Evolutionary conservation across 192 early-diverging fungal genomes (phyloP).

Genomic region (Diversispora epigaea): DNA sequence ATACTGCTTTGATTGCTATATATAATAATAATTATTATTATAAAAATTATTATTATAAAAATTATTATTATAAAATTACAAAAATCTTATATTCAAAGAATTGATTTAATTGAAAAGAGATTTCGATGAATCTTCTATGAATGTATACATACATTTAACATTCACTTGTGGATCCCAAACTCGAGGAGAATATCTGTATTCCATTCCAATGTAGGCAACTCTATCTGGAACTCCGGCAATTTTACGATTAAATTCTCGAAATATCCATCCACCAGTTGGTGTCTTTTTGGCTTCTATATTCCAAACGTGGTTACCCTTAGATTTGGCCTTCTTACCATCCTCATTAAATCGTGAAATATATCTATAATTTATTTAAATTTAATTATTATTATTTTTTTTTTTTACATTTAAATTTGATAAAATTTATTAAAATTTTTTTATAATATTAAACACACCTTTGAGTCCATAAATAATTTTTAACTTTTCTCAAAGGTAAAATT

Average conservation of each 20-base stretch:
- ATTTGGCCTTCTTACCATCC: slow-evolving; percentile 76
- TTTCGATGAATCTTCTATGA: not conserved
- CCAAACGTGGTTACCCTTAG: slow-evolving; percentile 80
- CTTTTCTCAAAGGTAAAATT: slow-evolving; percentile 60
- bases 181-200: slow-evolving; percentile 65
- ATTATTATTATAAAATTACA: not conserved
- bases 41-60: slow-evolving; percentile 16
- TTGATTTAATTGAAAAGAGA: not conserved
- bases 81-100: too few species aligned
- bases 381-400: too few species aligned
- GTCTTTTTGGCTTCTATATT: slow-evolving; percentile 79
- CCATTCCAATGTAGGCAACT: slow-evolving; percentile 60
- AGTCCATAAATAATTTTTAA: slow-evolving; percentile 73
- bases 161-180: slow-evolving; percentile 79
- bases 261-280: slow-evolving; percentile 64
- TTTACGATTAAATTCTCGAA: slow-evolving; percentile 67
- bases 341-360: slow-evolving; percentile 82
- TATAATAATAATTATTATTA: not conserved
- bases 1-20: slow-evolving; percentile 67
- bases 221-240: slow-evolving; percentile 66
- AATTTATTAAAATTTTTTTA: not conserved
- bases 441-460: slow-evolving; percentile 41
- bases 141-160: slow-evolving; percentile 36
- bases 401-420: not conserved
- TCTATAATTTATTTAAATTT: slow-evolving; percentile 7